Base-by-base conservation (phyloP, 2,329 filamentous ascomycete genomes). In the Alternaria sp. region DNA sequence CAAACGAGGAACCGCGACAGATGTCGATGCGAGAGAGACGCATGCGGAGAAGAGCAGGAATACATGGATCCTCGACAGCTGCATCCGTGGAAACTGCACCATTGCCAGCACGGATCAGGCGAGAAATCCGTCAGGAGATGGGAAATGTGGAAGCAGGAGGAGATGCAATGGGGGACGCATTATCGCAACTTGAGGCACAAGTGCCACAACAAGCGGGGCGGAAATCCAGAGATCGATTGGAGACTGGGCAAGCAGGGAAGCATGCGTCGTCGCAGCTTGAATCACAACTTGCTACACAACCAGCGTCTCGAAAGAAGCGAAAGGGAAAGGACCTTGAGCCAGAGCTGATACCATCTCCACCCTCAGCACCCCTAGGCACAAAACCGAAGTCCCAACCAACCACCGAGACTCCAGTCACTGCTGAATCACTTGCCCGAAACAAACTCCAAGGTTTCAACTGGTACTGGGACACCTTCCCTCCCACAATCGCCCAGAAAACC, bases 401-500 rank as follows among this genome's bases (percentile, higher is more conserved):
- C 4, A 52, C 66, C 7, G 59, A 64, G 14, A 54, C 45, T 4
- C 60, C 66, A 1, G 43, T 44, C 3, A 59, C 38, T 11, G 54
- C 66, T 3, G 20, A 44, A 36, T 36, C 32, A 16, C 5, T 60
- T 54, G 10, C 28, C 65, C 10, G 22, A 22, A 38, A 57, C 50
- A 54, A 51, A 0, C 30, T 66, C 16, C 51, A 64, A 38, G 67
- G 72, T 44, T 71, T 65, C 56, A 72, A 78, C 36, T 76, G 68
- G 71, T 78, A 78, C 65, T 77, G 73, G 69, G 75, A 78, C 32
- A 76, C 74, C 0, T 34, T 67, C 1, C 57, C 73, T 0, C 75
- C 76, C 1, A 70, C 70, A 0, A 43, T 64, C 6, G 16, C 76
- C 65, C 63, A 85, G 72, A 76, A 81, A 49, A 63, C 70, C 16